Conservation (phyloP, 2,329 filamentous ascomycete genomes). For the Sclerotinia glacialis region DNA sequence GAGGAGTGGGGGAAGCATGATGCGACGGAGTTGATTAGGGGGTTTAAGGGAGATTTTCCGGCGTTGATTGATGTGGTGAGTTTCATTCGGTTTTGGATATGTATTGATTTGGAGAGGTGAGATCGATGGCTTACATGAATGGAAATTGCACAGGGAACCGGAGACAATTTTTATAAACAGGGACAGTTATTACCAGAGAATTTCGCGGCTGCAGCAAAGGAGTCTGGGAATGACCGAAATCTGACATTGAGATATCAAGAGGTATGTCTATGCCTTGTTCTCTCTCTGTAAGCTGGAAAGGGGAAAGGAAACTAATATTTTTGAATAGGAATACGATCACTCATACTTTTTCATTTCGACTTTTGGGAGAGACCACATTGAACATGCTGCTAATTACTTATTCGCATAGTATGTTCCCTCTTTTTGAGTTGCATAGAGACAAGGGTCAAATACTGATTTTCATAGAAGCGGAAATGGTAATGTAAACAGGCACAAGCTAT, state of each 20-base stretch:
- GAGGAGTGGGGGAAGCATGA: conserved; percentile 86
- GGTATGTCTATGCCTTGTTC: conserved; percentile 43
- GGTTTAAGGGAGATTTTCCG: conserved; percentile 68
- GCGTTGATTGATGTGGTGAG: conserved; percentile 82
- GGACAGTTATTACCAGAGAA: conserved; percentile 92
- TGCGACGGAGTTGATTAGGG: conserved; percentile 81
- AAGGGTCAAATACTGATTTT: conserved; percentile 13
- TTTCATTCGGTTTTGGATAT: conserved; percentile 30
- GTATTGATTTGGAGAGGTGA: no score
- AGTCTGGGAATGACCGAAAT: conserved; percentile 66
- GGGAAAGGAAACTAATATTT: conserved; percentile 23
- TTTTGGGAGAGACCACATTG: conserved; percentile 59
- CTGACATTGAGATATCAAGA: conserved; percentile 80
- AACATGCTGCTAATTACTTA: conserved; percentile 24
- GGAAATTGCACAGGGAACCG: conserved; percentile 64
- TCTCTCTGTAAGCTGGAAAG: not conserved
- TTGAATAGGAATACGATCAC: conserved; percentile 77
- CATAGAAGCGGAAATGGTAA: conserved; percentile 16
- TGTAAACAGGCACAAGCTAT: conserved; percentile 14
- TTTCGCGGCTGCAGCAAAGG: conserved; percentile 74
- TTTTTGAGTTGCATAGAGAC: not conserved
- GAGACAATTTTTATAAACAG: conserved; percentile 95
- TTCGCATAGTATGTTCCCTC: conserved; percentile 23
- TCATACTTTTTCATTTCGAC: conserved; percentile 95
- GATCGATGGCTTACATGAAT: not conserved